These are phyloP conservation scores for Pseudopithomyces chartarum DNA, from an alignment of 2,329 filamentous ascomycete genomes.

Conservation along the genomic window DNA sequence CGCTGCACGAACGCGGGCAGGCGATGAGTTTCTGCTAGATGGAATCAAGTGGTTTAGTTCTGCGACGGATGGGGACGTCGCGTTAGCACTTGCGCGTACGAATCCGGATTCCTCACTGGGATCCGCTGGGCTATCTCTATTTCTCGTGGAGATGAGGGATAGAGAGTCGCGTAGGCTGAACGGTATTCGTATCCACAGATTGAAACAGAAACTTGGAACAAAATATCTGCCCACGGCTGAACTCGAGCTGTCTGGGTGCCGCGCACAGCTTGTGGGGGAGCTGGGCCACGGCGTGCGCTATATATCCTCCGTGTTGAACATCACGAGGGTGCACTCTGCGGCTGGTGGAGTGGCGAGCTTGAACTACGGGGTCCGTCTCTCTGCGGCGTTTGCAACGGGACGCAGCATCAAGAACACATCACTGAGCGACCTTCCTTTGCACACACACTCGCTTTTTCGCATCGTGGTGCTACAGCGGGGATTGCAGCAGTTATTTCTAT, in stretches of 20 bases:
- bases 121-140: background rate
- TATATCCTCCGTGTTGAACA: constrained; percentile 70
- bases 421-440: background rate
- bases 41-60: constrained; percentile 77
- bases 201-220: constrained; percentile 77
- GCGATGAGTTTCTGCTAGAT: constrained; percentile 65
- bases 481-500: background rate
- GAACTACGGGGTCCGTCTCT: background rate
- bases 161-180: constrained; percentile 57
- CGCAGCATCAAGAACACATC: background rate
- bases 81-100: constrained; percentile 67
- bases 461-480: background rate
- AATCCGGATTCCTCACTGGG: background rate
- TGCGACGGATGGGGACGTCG: constrained; percentile 68
- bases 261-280: constrained; percentile 64
- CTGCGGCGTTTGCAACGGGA: background rate
- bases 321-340: constrained; percentile 66
- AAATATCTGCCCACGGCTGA: constrained; percentile 73
- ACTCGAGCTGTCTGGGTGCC: constrained; percentile 56
- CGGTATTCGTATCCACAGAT: constrained; percentile 68
- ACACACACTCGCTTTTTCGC: background rate
- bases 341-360: constrained; percentile 58
- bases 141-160: constrained; percentile 17
- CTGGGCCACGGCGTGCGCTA: constrained; percentile 71
- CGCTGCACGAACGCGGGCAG: constrained; percentile 49